These are phyloP conservation scores for Sisymbrium irio DNA, from an alignment of 345 rosid species.

Conservation along the genomic window DNA sequence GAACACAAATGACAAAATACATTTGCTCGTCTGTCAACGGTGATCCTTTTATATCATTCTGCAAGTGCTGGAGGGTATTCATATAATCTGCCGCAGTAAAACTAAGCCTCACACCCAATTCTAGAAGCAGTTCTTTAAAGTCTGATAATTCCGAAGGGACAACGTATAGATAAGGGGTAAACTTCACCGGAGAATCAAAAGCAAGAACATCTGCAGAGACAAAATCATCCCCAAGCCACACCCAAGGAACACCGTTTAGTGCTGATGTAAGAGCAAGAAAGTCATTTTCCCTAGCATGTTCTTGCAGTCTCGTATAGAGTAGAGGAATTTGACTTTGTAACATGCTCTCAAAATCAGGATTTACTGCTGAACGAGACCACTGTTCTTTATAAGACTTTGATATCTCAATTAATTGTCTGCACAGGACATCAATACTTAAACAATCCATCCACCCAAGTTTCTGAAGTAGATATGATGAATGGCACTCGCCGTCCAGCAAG, in stretches of 20 bases:
- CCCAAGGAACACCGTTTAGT: conserved; percentile 74
- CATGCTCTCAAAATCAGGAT: conserved; percentile 51
- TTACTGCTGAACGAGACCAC: conserved; percentile 47
- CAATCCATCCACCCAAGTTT: conserved; percentile 87
- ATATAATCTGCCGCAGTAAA: conserved; percentile 79
- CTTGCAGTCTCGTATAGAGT: conserved; percentile 67
- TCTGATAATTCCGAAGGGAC: conserved; percentile 93
- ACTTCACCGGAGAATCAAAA: conserved; percentile 96
- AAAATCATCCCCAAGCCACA: conserved; percentile 96
- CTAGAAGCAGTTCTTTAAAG: conserved; percentile 71
- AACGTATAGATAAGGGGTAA: conserved; percentile 86
- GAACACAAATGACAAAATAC: conserved; percentile 69
- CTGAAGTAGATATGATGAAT: conserved; percentile 52
- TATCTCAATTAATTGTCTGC: conserved; percentile 65
- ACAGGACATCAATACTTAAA: conserved; percentile 50
- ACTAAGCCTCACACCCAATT: conserved; percentile 76
- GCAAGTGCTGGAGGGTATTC: conserved; percentile 66
- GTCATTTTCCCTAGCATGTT: conserved; percentile 55
- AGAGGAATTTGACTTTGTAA: conserved; percentile 59
- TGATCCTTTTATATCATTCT: conserved; percentile 58
- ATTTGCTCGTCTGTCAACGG: conserved; percentile 68
- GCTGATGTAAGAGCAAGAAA: conserved; percentile 55
- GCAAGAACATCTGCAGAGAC: conserved; percentile 77
- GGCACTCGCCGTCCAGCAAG: conserved; percentile 69
- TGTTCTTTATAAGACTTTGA: conserved; percentile 62